Evolutionary conservation across 257 asterid genomes (phyloP), one percentile per base, ranked within the genome.

Genomic region (Petrea volubilis): DNA sequence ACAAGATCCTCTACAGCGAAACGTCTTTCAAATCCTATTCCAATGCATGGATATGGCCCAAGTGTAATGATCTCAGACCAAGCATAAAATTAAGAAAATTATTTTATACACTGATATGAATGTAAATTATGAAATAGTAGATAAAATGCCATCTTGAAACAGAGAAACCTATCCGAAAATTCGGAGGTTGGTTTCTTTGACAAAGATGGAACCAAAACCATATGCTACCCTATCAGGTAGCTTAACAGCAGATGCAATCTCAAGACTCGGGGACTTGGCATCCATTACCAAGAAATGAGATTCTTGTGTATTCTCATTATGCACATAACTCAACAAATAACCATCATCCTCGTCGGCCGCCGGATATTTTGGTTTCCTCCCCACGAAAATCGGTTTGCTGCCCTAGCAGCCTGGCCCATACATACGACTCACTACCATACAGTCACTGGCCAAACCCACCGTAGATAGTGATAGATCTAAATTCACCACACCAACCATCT

Each of bases 211-310:
- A 40, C 85, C 89, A 46, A 85, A 88, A 27, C 91, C 95, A 62
- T 83, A 70, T 12, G 91, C 89, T 23, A 88, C 85, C 43, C 89
- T 78, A 10, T 41, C 71, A 5, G 91, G 95, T 61, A 88, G 28
- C 58, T 56, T 81, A 7, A 88, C 88, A 15, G 52, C 65, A 6
- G 88, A 86, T 36, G 85, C 74, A 41, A 62, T 80, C 12, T 83
- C 86, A 50, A 88, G 88, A 21, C 20, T 63, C 0, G 85, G 84
- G 2, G 95, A 83, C 68, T 75, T 82, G 0, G 95, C 89, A 52
- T 88, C 81, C 95, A 88, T 88, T 7, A 88, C 91, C 57, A 81
- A 38, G 29, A 85, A 85, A 0, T 14, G 62, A 0, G 95, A 85
- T 23, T 85, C 91, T 17, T 83, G 62, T 2, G 24, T 85, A 1